Evolutionary conservation across 495 filamentous ascomycete genomes (phyloP).

Genomic region (Oidiodendron maius): DNA sequence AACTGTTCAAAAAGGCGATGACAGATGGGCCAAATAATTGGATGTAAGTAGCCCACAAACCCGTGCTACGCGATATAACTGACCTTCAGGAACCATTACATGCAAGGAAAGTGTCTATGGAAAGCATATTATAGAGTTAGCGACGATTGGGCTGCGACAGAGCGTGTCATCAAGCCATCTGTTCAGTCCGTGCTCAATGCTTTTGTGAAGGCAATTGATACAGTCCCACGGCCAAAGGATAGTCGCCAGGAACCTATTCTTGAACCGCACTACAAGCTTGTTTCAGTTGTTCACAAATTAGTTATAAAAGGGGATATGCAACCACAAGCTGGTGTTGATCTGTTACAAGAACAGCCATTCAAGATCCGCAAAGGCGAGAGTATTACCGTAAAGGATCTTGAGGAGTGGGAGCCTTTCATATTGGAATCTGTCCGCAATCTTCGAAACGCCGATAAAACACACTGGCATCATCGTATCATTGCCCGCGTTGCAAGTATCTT

Average conservation of each 20-base stretch:
- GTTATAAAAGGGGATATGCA: slow-evolving; percentile 42
- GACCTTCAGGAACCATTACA: slow-evolving; percentile 65
- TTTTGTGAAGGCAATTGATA: slow-evolving; percentile 69
- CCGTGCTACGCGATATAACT: slow-evolving; percentile 4
- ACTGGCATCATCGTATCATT: slow-evolving; percentile 96
- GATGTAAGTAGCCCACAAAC: slow-evolving; percentile 54
- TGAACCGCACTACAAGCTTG: slow-evolving; percentile 93
- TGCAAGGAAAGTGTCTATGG: slow-evolving; percentile 91
- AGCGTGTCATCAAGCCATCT: slow-evolving; percentile 33
- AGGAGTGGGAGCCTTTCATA: slow-evolving; percentile 71
- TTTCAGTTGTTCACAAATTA: slow-evolving; percentile 81
- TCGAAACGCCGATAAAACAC: slow-evolving; percentile 81
- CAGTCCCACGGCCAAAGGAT: slow-evolving; percentile 75
- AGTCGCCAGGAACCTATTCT: slow-evolving; percentile 76
- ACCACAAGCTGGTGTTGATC: slow-evolving; percentile 17
- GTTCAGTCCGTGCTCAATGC: slow-evolving; percentile 59
- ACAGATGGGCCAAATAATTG: slow-evolving; percentile 72
- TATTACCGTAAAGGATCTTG: slow-evolving; percentile 39
- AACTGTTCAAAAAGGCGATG: slow-evolving; percentile 72
- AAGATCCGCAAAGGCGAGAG: slow-evolving; percentile 15
- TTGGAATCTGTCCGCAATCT: slow-evolving; percentile 67
- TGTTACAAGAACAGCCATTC: slow-evolving; percentile 21
- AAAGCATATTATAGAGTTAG: slow-evolving; percentile 73
- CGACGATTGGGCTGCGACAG: slow-evolving; percentile 43
- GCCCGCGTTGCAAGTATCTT: slow-evolving; percentile 71